Evolutionary conservation across 345 rosid species (phyloP).

Genomic region (Corchorus capsularis): DNA sequence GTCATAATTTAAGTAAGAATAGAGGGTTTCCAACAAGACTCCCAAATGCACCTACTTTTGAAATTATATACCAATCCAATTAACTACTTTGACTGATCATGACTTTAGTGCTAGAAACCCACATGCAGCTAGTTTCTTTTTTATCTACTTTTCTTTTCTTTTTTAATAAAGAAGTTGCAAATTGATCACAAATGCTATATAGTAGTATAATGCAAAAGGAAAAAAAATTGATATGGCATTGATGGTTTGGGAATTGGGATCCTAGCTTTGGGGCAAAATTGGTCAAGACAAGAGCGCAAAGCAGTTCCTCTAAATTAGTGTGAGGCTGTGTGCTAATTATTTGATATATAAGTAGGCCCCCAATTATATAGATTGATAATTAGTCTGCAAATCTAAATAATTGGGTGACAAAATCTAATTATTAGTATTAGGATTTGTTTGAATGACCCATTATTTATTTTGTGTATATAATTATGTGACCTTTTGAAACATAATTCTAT

Average conservation of each 20-base stretch:
- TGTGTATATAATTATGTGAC: neutral
- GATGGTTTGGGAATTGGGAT: neutral
- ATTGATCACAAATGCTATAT: no score
- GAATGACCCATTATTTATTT: neutral
- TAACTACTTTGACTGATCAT: constrained; percentile 22
- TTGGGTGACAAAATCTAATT: constrained; percentile 4
- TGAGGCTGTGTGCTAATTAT: neutral
- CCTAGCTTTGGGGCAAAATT: neutral
- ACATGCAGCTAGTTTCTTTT: constrained; percentile 11
- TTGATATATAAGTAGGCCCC: neutral
- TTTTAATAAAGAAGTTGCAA: no score
- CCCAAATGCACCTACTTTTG: constrained; percentile 32
- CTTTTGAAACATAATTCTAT: neutral
- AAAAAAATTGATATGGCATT: neutral
- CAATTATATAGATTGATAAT: neutral
- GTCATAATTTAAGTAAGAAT: constrained; percentile 13
- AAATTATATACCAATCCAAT: constrained; percentile 29
- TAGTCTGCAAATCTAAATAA: neutral
- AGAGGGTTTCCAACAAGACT: constrained; percentile 10
- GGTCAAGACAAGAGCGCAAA: neutral
- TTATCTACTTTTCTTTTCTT: neutral
- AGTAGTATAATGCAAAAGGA: neutral
- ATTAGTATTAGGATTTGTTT: neutral
- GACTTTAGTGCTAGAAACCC: constrained; percentile 20
- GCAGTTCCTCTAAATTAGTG: neutral